Evolutionary conservation across 805 yeast species (phyloP).

Genomic region (Debaryomyces tyrocola): DNA sequence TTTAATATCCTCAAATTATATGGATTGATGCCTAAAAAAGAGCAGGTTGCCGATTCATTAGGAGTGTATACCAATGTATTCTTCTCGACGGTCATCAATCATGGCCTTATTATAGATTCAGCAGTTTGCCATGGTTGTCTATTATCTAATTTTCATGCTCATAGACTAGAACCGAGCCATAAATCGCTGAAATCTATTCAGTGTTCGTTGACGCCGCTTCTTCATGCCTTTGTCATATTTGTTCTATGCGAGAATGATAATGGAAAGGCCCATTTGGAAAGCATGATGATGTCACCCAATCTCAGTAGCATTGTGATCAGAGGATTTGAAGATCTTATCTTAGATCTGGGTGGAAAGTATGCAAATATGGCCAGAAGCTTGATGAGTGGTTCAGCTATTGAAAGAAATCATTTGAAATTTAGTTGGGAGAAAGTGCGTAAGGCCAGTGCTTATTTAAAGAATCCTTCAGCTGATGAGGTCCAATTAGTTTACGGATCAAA

Average conservation of each 20-base stretch:
- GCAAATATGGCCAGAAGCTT: too few species aligned
- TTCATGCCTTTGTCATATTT: not conserved
- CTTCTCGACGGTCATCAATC: not conserved
- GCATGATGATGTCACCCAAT: not conserved
- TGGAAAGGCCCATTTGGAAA: not conserved
- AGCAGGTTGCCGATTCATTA: not conserved
- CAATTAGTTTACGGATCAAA: too few species aligned
- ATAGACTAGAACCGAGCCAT: not conserved
- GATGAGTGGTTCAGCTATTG: too few species aligned
- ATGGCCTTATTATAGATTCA: not conserved
- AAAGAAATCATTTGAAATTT: too few species aligned
- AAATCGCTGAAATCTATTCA: not conserved
- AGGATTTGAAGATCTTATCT: too few species aligned
- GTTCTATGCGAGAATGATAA: not conserved
- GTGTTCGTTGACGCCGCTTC: not conserved
- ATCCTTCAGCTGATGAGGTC: too few species aligned
- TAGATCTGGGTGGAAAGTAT: too few species aligned
- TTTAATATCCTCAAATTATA: not conserved
- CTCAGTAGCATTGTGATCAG: too few species aligned
- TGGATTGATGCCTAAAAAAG: not conserved
- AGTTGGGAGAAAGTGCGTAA: too few species aligned
- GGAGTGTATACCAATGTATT: not conserved
- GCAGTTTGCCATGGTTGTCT: not conserved
- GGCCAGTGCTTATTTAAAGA: too few species aligned
- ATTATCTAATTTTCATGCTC: not conserved